A percentile compares a stretch with the other conserved stretches of the same genome.
Conservation (phyloP, 2,329 filamentous ascomycete genomes). For the Exophiala oligosperma region DNA sequence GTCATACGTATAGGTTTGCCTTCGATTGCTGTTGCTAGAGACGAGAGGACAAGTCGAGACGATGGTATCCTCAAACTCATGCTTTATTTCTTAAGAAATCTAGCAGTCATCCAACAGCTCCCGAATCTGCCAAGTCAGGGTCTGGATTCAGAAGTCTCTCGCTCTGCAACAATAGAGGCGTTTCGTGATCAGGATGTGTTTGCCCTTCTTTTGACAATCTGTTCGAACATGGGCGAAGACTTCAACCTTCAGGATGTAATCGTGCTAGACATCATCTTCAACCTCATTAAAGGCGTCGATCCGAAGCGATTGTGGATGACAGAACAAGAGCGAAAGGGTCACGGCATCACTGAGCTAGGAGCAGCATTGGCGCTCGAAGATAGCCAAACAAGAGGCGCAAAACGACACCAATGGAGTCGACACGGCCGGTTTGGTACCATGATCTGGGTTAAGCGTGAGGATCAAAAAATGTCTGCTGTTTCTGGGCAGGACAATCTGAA, state of each 20-base stretch:
- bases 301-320: constrained; percentile 82
- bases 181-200: constrained; percentile 92
- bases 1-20: constrained; percentile 80
- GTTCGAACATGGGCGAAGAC: constrained; percentile 91
- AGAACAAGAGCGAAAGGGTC: constrained; percentile 67
- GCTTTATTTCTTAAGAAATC: constrained; percentile 84
- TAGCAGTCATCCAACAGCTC: constrained; percentile 78
- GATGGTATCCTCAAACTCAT: constrained; percentile 90
- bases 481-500: constrained; percentile 84
- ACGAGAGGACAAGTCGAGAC: constrained; percentile 75
- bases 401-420: constrained; percentile 75
- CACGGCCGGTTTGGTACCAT: constrained; percentile 96
- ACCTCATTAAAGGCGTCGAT: constrained; percentile 87
- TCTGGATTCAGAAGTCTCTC: constrained; percentile 86
- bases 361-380: constrained; percentile 78
- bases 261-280: constrained; percentile 89
- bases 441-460: constrained; percentile 90
- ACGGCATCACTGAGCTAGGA: constrained; percentile 71
- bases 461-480: constrained; percentile 79
- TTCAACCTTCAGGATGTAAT: constrained; percentile 86
- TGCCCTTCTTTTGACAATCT: constrained; percentile 77
- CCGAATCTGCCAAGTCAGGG: constrained; percentile 73
- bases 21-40: constrained; percentile 75
- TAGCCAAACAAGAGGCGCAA: constrained; percentile 75
- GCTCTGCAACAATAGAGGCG: constrained; percentile 82